A percentile compares a stretch with the other conserved stretches of the same genome.
Conservation (phyloP, 2,329 filamentous ascomycete genomes). For the Penicillium digitatum region DNA sequence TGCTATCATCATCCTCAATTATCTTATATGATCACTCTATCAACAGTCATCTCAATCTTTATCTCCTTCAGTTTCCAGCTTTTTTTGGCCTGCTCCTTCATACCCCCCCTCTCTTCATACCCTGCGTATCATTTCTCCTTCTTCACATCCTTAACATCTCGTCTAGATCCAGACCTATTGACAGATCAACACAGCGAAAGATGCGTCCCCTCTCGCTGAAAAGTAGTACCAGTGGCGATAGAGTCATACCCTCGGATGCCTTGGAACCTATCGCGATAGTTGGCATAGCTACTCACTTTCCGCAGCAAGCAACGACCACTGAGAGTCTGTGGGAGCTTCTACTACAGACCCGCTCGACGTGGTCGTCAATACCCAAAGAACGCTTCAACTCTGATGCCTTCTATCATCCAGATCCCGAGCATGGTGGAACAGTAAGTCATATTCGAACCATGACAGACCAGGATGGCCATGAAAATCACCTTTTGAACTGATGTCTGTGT, state of each 20-base stretch:
- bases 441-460: neutral
- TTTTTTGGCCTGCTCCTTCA: too few species aligned
- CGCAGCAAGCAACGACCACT: conserved; percentile 31
- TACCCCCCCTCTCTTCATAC: neutral
- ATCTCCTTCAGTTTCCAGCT: too few species aligned
- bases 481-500: neutral
- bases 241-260: conserved; percentile 4
- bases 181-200: neutral
- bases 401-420: conserved; percentile 39
- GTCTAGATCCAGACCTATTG: neutral
- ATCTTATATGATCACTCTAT: neutral
- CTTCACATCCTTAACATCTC: neutral
- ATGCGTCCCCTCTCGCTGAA: conserved; percentile 10
- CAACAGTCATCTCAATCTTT: too few species aligned
- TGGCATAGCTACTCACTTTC: conserved; percentile 32
- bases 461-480: neutral
- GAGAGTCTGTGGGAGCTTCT: conserved; percentile 36
- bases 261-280: conserved; percentile 35
- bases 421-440: conserved; percentile 30
- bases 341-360: conserved; percentile 28
- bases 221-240: neutral
- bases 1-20: neutral
- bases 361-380: conserved; percentile 35
- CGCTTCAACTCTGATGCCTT: conserved; percentile 34
- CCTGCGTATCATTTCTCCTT: too few species aligned